phyloP scores from a whole-genome alignment of 495 filamentous ascomycete species.

The Annulohypoxylon moriforme region DNA sequence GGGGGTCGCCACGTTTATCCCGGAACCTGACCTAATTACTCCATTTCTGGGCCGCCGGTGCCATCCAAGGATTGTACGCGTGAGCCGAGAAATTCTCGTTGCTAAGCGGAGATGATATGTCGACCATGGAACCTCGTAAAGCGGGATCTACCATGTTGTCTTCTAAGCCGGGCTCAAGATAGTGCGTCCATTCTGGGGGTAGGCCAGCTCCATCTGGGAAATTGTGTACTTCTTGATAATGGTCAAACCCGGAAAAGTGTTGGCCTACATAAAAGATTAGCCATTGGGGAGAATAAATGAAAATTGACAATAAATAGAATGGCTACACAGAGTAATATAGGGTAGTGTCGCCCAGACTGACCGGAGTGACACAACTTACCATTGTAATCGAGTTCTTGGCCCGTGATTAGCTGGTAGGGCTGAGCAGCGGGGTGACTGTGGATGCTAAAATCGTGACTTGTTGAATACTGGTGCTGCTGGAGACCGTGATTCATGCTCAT shows the following conservation, averaged over 20 bases:
- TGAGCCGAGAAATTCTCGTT: constrained; percentile 44
- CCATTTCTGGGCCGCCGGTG: constrained; percentile 46
- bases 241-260: constrained; percentile 45
- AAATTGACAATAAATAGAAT: not conserved
- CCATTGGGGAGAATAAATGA: constrained; percentile 1
- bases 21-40: constrained; percentile 38
- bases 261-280: constrained; percentile 43
- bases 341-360: not conserved
- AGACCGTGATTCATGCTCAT: constrained; percentile 37
- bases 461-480: constrained; percentile 43
- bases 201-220: constrained; percentile 38
- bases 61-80: constrained; percentile 46
- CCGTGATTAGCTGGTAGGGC: constrained; percentile 43
- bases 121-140: constrained; percentile 45
- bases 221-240: constrained; percentile 41
- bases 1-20: constrained; percentile 9
- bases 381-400: constrained; percentile 46
- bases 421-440: constrained; percentile 35
- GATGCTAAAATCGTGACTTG: constrained; percentile 41
- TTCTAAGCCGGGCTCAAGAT: constrained; percentile 39
- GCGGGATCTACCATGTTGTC: constrained; percentile 48
- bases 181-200: constrained; percentile 44
- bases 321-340: constrained; percentile 20
- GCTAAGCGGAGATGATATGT: constrained; percentile 42
- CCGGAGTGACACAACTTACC: constrained; percentile 39